Evolutionary conservation across 2,329 filamentous ascomycete species (phyloP).

Genomic region (Fusarium chaquense): DNA sequence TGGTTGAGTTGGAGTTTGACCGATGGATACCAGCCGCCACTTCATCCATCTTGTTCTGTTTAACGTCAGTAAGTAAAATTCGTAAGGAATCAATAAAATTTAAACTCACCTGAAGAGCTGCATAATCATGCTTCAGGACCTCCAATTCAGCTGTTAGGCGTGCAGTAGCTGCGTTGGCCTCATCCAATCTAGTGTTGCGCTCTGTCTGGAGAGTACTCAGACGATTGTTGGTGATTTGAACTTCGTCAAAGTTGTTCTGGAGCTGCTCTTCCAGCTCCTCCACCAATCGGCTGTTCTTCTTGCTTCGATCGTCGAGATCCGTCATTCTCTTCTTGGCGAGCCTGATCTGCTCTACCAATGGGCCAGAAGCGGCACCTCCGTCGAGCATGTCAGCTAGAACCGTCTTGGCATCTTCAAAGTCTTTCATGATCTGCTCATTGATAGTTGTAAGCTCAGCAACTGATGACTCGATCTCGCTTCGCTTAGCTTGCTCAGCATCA

Average conservation of each 20-base stretch:
- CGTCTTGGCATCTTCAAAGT: constrained; percentile 71
- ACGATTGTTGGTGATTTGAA: constrained; percentile 85
- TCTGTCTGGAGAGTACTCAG: constrained; percentile 84
- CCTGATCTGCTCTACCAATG: constrained; percentile 67
- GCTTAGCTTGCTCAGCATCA: constrained; percentile 68
- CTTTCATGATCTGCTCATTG: constrained; percentile 69
- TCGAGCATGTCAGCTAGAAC: constrained; percentile 66
- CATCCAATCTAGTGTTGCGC: constrained; percentile 80
- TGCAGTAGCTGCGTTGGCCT: constrained; percentile 74
- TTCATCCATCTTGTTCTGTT: constrained; percentile 72
- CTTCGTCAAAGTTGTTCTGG: constrained; percentile 93
- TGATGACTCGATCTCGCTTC: constrained; percentile 67
- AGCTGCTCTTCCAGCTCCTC: constrained; percentile 98
- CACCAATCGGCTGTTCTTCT: constrained; percentile 91
- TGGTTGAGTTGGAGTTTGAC: constrained; percentile 74
- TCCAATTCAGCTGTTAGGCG: constrained; percentile 78
- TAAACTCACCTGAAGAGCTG: constrained; percentile 77
- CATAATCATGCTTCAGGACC: constrained; percentile 75
- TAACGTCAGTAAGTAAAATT: constrained; percentile 47
- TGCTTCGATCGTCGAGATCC: constrained; percentile 76
- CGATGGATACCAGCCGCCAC: constrained; percentile 61
- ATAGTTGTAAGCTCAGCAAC: constrained; percentile 67
- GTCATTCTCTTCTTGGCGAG: constrained; percentile 74
- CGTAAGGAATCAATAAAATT: neutral
- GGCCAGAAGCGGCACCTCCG: constrained; percentile 58